Evolutionary conservation across 2,329 filamentous ascomycete species (phyloP).

Genomic region (Epichloe coenophiala): DNA sequence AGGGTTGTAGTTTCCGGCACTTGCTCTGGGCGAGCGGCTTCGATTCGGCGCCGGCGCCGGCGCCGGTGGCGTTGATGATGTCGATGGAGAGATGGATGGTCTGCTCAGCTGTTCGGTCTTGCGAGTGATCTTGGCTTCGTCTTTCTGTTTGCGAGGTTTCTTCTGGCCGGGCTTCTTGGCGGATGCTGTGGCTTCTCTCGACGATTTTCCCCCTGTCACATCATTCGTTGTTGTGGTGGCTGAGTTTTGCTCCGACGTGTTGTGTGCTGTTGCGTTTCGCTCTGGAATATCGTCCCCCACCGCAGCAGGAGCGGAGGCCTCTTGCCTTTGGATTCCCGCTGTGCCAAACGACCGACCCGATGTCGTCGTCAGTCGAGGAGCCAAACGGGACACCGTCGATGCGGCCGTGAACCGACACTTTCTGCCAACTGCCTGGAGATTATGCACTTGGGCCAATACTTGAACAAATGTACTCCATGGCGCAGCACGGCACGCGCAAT

Average conservation of each 20-base stretch:
- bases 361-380: not conserved
- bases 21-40: not conserved
- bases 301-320: not conserved
- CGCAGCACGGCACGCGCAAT: slow-evolving; percentile 32
- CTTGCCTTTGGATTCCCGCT: not conserved
- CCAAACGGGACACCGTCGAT: not conserved
- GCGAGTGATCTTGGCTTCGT: not conserved
- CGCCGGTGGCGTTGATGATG: not conserved
- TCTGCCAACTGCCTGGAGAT: slow-evolving; percentile 11
- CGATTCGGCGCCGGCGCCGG: not conserved
- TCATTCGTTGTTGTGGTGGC: not conserved
- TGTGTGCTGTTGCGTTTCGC: not conserved
- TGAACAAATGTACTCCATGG: slow-evolving; percentile 35
- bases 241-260: not conserved
- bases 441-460: slow-evolving; percentile 28
- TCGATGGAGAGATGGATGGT: not conserved
- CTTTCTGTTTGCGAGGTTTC: not conserved
- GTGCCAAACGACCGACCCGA: not conserved
- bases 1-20: not conserved
- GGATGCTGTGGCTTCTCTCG: not conserved
- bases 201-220: too few relatives aligned
- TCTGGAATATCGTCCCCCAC: not conserved
- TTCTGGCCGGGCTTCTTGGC: not conserved
- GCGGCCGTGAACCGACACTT: not conserved
- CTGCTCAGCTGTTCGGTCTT: not conserved